These are phyloP conservation scores for Saccharomycopsis vini DNA, from an alignment of 805 yeast species.

Conservation along the genomic window DNA sequence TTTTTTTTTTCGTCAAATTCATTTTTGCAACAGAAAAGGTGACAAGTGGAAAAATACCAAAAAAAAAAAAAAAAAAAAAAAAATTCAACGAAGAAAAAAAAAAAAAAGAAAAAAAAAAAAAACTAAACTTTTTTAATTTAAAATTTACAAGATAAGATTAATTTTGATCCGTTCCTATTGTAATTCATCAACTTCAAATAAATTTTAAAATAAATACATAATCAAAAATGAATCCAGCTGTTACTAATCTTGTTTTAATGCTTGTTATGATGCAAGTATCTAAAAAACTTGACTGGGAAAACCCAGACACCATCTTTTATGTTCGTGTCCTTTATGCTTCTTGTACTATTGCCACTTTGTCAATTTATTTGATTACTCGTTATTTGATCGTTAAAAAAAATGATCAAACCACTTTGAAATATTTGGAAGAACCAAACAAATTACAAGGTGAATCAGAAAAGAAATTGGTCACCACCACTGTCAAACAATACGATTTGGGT, in stretches of 20 bases:
- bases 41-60: background rate
- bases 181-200: background rate
- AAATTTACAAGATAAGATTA: no score
- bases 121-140: no score
- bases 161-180: no score
- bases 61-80: no score
- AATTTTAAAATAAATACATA: background rate
- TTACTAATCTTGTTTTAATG: slow-evolving; percentile 82
- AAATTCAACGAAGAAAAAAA: no score
- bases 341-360: slow-evolving; percentile 57
- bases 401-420: slow-evolving; percentile 87
- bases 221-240: slow-evolving; percentile 69
- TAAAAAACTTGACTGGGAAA: slow-evolving; percentile 79
- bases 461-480: slow-evolving; percentile 79
- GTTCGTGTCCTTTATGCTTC: slow-evolving; percentile 66
- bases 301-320: slow-evolving; percentile 62
- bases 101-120: no score
- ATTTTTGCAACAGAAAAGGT: no score
- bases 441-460: slow-evolving; percentile 67
- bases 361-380: slow-evolving; percentile 59
- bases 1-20: no score
- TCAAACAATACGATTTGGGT: slow-evolving; percentile 86
- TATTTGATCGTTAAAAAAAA: slow-evolving; percentile 59
- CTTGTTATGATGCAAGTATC: slow-evolving; percentile 94
- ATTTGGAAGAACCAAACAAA: slow-evolving; percentile 75